These are phyloP conservation scores for Geosmithia morbida DNA, from an alignment of 2,329 filamentous ascomycete genomes.

Conservation along the genomic window DNA sequence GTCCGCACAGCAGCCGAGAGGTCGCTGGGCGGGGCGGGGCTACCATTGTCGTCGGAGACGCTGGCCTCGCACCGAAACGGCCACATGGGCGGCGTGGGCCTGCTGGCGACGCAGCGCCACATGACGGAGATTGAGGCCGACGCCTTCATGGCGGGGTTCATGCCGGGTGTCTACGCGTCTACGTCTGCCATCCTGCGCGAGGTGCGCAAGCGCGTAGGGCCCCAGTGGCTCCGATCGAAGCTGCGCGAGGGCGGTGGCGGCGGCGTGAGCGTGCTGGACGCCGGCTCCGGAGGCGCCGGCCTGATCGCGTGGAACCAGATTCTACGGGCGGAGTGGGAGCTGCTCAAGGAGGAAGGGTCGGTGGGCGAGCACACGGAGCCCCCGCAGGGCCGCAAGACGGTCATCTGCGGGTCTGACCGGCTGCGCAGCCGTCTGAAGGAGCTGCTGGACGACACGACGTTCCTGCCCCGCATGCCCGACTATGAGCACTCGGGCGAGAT, in stretches of 20 bases:
- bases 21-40: slow-evolving; percentile 59
- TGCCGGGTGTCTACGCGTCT: slow-evolving; percentile 59
- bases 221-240: slow-evolving; percentile 53
- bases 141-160: slow-evolving; percentile 51
- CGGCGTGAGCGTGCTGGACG: slow-evolving; percentile 55
- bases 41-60: slow-evolving; percentile 40
- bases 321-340: slow-evolving; percentile 65
- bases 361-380: slow-evolving; percentile 16
- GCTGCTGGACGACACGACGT: slow-evolving; percentile 78
- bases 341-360: slow-evolving; percentile 40
- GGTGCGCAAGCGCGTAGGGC: slow-evolving; percentile 57
- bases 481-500: slow-evolving; percentile 54
- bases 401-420: slow-evolving; percentile 61
- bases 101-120: slow-evolving; percentile 47
- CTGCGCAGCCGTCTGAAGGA: slow-evolving; percentile 62
- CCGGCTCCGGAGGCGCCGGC: slow-evolving; percentile 59
- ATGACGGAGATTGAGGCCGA: slow-evolving; percentile 69
- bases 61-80: slow-evolving; percentile 50
- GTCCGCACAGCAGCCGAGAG: slow-evolving; percentile 56
- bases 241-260: slow-evolving; percentile 35
- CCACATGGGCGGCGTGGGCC: slow-evolving; percentile 48
- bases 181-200: slow-evolving; percentile 56
- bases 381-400: slow-evolving; percentile 61
- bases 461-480: slow-evolving; percentile 83
- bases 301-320: slow-evolving; percentile 67